A percentile compares a stretch with the other conserved stretches of the same genome.
Conservation (phyloP, 78 protist genomes). For the Dictyostelium capitatum region DNA sequence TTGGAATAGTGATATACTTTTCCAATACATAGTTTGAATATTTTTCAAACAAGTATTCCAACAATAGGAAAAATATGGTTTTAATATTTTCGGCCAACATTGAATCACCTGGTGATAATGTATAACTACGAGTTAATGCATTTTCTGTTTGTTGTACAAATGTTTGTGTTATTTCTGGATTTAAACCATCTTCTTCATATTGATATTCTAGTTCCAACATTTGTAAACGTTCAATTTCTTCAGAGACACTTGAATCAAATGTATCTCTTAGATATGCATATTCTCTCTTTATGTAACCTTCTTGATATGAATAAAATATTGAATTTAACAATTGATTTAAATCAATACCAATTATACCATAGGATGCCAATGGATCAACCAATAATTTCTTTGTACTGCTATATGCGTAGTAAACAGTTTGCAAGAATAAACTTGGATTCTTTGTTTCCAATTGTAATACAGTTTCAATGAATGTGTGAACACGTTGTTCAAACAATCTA, state of each 20-base stretch:
- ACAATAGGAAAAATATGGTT: conserved; percentile 35
- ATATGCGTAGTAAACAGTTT: conserved; percentile 41
- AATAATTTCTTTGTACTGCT: conserved; percentile 35
- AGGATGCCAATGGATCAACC: conserved; percentile 60
- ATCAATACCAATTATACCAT: conserved; percentile 65
- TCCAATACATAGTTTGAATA: conserved; percentile 11
- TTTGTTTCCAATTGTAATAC: conserved; percentile 35
- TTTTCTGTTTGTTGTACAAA: conserved; percentile 61
- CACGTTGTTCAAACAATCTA: conserved; percentile 78
- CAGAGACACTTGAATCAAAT: neutral
- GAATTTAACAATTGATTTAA: conserved; percentile 34
- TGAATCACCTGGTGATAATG: conserved; percentile 21
- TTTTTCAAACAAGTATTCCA: conserved; percentile 23
- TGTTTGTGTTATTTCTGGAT: conserved; percentile 68
- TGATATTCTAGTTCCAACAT: neutral
- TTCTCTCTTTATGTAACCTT: conserved; percentile 48
- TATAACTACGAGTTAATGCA: conserved; percentile 37
- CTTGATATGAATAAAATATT: conserved; percentile 57
- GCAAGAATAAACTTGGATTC: conserved; percentile 12
- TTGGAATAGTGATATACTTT: neutral
- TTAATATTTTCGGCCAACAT: conserved; percentile 51
- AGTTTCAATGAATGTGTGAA: conserved; percentile 49
- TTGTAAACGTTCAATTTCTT: conserved; percentile 28
- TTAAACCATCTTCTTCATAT: conserved; percentile 55
- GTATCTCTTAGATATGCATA: neutral